Conservation (phyloP, 306 rosid genomes). For the Heteromeles arbutifolia region DNA sequence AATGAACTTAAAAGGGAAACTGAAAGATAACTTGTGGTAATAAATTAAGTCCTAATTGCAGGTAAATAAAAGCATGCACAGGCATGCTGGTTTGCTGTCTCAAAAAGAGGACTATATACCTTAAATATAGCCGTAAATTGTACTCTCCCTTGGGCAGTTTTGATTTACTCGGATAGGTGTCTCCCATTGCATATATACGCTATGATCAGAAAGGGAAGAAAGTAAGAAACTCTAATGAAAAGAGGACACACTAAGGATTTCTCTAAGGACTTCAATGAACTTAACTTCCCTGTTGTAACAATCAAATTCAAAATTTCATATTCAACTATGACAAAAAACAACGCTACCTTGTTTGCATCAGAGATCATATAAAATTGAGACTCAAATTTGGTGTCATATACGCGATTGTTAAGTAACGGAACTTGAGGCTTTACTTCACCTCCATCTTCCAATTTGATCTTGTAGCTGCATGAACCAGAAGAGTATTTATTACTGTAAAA, state of each 20-base stretch:
- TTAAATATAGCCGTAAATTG: slow-evolving; percentile 66
- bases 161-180: slow-evolving; percentile 65
- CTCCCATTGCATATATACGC: slow-evolving; percentile 83
- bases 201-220: slow-evolving; percentile 23
- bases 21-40: not conserved
- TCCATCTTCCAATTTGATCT: slow-evolving; percentile 86
- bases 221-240: not conserved
- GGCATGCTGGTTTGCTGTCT: not conserved
- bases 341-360: slow-evolving; percentile 70
- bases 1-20: not conserved
- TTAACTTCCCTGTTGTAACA: not conserved
- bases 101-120: slow-evolving; percentile 42
- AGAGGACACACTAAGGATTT: not conserved
- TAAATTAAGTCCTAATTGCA: not conserved
- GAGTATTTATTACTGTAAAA: slow-evolving; percentile 1
- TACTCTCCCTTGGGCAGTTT: slow-evolving; percentile 94
- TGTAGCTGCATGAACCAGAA: slow-evolving; percentile 60
- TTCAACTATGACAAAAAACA: slow-evolving; percentile 5
- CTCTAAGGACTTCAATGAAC: not conserved
- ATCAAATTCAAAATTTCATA: not conserved
- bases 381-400: slow-evolving; percentile 88
- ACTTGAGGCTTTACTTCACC: slow-evolving; percentile 79
- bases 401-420: slow-evolving; percentile 72
- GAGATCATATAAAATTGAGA: slow-evolving; percentile 93
- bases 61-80: not conserved